phyloP scores from a whole-genome alignment of 192 early-diverging fungal species.

The Mortierella claussenii region DNA sequence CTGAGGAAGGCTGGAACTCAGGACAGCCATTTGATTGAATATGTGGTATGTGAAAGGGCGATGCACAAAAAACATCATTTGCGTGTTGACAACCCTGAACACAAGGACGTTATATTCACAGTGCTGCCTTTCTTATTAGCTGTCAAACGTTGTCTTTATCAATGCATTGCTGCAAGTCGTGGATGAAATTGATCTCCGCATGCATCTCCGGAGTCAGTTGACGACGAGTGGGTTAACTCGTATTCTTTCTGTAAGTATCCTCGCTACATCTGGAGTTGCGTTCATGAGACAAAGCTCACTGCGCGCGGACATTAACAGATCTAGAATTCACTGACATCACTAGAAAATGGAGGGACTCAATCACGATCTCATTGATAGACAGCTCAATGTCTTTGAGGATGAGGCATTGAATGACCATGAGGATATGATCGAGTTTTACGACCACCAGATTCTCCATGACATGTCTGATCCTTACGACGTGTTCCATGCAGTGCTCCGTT shows the following conservation, averaged over 20 bases:
- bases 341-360: slow-evolving; percentile 71
- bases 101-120: too few species aligned
- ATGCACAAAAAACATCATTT: too few species aligned
- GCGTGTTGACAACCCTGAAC: too few species aligned
- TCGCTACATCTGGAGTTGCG: too few species aligned
- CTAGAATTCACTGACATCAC: background rate
- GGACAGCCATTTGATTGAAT: slow-evolving; percentile 81
- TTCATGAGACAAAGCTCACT: too few species aligned
- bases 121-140: too few species aligned
- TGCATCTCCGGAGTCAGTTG: slow-evolving; percentile 78
- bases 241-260: slow-evolving; percentile 60
- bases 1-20: slow-evolving; percentile 69
- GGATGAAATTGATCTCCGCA: slow-evolving; percentile 78
- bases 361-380: slow-evolving; percentile 68
- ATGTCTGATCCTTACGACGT: slow-evolving; percentile 80
- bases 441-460: slow-evolving; percentile 72
- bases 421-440: slow-evolving; percentile 63
- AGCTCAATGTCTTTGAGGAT: slow-evolving; percentile 74
- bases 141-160: slow-evolving; percentile 82
- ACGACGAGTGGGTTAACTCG: slow-evolving; percentile 73
- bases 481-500: slow-evolving; percentile 73
- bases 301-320: too few species aligned
- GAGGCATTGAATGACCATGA: slow-evolving; percentile 69
- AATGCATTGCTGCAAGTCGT: slow-evolving; percentile 79
- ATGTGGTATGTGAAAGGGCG: slow-evolving; percentile 57